These are phyloP conservation scores for Knoxia roxburghii DNA, from an alignment of 257 asterid species.

Conservation along the genomic window DNA sequence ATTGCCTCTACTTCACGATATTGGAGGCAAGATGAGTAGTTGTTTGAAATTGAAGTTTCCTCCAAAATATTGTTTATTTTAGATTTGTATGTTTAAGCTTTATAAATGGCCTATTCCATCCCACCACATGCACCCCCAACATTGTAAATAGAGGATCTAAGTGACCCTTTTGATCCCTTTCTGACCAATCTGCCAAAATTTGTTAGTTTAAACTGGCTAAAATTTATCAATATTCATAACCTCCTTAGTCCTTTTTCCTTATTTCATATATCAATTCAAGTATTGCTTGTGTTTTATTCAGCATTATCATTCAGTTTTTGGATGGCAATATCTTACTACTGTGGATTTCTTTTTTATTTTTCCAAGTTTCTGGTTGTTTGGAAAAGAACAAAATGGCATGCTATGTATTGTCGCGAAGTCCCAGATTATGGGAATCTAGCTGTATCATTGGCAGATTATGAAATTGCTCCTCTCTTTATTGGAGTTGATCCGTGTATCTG, in stretches of 20 bases:
- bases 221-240: too few species aligned
- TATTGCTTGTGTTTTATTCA: neutral
- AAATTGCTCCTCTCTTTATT: neutral
- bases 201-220: neutral
- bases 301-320: neutral
- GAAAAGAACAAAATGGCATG: neutral
- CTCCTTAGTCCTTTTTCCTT: too few species aligned
- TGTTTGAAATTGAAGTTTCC: too few species aligned
- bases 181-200: neutral
- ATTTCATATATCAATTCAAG: too few species aligned
- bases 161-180: slow-evolving; percentile 1
- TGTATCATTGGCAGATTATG: slow-evolving; percentile 1
- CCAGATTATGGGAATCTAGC: neutral
- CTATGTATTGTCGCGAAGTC: neutral
- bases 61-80: too few species aligned
- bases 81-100: too few species aligned
- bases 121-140: too few species aligned
- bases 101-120: too few species aligned
- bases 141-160: too few species aligned
- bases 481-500: neutral
- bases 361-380: neutral
- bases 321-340: neutral
- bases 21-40: too few species aligned
- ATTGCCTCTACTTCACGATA: too few species aligned
- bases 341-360: neutral